These are phyloP conservation scores for Colletotrichum sansevieriae DNA, from an alignment of 2,329 filamentous ascomycete species.

Conservation along the genomic window DNA sequence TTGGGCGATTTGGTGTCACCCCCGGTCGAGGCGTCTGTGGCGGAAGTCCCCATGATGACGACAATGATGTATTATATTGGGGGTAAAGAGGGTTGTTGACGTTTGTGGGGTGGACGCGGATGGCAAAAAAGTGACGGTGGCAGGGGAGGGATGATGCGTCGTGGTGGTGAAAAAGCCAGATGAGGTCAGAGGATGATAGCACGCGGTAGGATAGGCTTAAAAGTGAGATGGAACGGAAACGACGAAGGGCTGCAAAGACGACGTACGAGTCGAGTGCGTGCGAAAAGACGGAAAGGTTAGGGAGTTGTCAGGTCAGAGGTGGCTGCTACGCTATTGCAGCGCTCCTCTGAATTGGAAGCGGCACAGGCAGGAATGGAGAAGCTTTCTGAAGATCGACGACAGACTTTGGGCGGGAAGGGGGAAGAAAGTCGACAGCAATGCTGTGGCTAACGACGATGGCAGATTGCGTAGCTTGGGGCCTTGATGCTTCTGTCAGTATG, in stretches of 20 bases:
- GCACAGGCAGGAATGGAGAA: constrained; percentile 34
- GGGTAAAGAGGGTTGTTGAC: constrained; percentile 47
- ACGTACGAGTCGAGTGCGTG: constrained; percentile 10
- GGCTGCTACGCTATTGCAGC: constrained; percentile 42
- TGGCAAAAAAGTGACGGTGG: constrained; percentile 44
- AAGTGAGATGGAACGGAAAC: constrained; percentile 16
- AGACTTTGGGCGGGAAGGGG: constrained; percentile 9
- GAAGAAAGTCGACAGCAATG: constrained; percentile 1
- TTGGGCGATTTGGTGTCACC: constrained; percentile 64
- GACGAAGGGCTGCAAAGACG: constrained; percentile 13
- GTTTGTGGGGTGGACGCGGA: constrained; percentile 47
- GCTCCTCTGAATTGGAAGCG: constrained; percentile 39
- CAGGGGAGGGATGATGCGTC: constrained; percentile 41
- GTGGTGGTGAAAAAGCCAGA: constrained; percentile 47
- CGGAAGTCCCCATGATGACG: constrained; percentile 63
- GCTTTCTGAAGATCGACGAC: constrained; percentile 37
- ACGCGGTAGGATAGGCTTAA: constrained; percentile 34
- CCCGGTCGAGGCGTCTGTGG: constrained; percentile 54
- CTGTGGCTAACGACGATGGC: not conserved
- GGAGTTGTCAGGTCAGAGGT: constrained; percentile 37
- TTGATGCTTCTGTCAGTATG: constrained; percentile 15
- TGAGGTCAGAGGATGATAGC: constrained; percentile 56
- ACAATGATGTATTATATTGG: constrained; percentile 60
- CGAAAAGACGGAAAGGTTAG: not conserved
- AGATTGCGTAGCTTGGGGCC: constrained; percentile 29